Conservation (phyloP, 345 rosid genomes). For the Salix koriyanagi region DNA sequence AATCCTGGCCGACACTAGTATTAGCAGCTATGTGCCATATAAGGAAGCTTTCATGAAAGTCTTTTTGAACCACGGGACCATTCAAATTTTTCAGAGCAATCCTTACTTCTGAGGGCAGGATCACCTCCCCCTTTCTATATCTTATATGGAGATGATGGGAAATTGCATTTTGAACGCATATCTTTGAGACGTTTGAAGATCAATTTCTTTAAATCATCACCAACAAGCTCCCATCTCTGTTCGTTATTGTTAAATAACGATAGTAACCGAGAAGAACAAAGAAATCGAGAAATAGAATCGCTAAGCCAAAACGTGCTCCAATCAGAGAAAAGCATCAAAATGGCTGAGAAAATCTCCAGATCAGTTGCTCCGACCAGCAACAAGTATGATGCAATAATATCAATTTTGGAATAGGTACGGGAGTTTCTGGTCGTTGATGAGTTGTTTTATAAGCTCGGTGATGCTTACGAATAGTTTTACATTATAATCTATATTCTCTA, state of each 20-base stretch:
- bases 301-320: background rate
- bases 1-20: background rate
- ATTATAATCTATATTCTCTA: too few relatives aligned
- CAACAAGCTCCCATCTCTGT: background rate
- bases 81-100: background rate
- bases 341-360: background rate
- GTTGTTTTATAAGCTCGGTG: too few relatives aligned
- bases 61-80: background rate
- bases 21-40: background rate
- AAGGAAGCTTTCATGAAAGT: background rate
- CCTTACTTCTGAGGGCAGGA: background rate
- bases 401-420: background rate
- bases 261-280: too few relatives aligned
- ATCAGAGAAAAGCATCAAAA: background rate
- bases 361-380: background rate
- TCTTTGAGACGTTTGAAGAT: too few relatives aligned
- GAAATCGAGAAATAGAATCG: background rate
- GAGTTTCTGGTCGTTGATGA: background rate
- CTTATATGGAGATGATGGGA: background rate
- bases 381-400: background rate
- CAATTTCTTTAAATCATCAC: too few relatives aligned
- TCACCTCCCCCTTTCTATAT: background rate
- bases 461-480: too few relatives aligned
- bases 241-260: too few relatives aligned
- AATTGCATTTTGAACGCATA: background rate